phyloP scores from a whole-genome alignment of 805 yeast species.

The Jamesozyma hellenica region DNA sequence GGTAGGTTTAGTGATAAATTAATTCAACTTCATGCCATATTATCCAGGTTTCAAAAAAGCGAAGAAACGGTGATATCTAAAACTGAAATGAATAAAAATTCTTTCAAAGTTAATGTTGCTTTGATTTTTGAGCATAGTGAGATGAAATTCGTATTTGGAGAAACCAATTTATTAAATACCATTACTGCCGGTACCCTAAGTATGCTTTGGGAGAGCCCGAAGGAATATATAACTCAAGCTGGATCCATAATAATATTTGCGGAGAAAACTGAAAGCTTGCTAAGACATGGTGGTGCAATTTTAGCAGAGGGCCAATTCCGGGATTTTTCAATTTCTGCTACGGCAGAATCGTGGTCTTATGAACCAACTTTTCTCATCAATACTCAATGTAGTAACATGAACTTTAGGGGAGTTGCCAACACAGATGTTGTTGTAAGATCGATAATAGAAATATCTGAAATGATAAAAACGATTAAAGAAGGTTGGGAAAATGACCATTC shows the following conservation, averaged over 20 bases:
- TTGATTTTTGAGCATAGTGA: conserved; percentile 17
- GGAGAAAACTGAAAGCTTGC: conserved; percentile 13
- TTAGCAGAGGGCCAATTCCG: conserved; percentile 16
- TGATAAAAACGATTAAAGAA: conserved; percentile 1
- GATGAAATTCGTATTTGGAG: conserved; percentile 10
- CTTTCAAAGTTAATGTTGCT: conserved; percentile 13
- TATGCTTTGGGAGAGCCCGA: conserved; percentile 14
- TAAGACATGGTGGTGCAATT: conserved; percentile 11
- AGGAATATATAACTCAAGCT: conserved; percentile 16
- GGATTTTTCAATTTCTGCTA: conserved; percentile 11
- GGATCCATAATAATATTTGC: conserved; percentile 17
- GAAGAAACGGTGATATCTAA: conserved; percentile 1
- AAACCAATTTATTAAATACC: conserved; percentile 10
- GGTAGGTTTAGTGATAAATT: conserved; percentile 20
- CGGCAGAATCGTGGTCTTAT: conserved; percentile 12
- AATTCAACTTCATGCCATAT: conserved; percentile 8
- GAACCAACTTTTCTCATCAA: conserved; percentile 12
- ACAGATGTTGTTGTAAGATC: conserved; percentile 12
- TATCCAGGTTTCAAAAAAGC: conserved; percentile 3
- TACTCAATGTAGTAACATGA: conserved; percentile 14
- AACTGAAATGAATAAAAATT: conserved; percentile 1
- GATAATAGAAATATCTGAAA: conserved; percentile 9
- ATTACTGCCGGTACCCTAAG: conserved; percentile 14
- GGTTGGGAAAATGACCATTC: not conserved
- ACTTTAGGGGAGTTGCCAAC: conserved; percentile 15